phyloP scores from a whole-genome alignment of 2,329 filamentous ascomycete species.

The Ophiocordyceps australis region DNA sequence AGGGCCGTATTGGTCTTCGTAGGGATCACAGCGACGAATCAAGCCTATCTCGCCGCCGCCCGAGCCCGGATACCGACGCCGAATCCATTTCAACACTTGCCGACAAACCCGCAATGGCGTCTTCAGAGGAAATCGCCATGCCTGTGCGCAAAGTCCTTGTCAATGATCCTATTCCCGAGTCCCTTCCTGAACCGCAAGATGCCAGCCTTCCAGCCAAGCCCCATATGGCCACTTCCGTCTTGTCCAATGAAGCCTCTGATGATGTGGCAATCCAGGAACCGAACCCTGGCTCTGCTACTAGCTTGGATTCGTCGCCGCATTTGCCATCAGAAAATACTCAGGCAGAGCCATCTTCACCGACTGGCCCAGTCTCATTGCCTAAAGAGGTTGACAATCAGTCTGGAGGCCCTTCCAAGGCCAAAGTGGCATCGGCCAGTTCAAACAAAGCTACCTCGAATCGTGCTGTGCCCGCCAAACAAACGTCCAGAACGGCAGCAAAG shows the following conservation, averaged over 20 bases:
- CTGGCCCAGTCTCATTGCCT: too few species aligned
- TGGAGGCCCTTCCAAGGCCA: too few species aligned
- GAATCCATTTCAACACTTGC: conserved; percentile 14
- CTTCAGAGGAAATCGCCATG: conserved; percentile 8
- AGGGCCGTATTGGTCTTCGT: conserved; percentile 36
- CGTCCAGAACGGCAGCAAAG: not conserved
- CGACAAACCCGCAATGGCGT: conserved; percentile 15
- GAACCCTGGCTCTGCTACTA: too few species aligned
- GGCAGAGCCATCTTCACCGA: too few species aligned
- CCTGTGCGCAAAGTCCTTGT: conserved; percentile 8
- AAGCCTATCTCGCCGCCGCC: conserved; percentile 16
- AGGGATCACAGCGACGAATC: conserved; percentile 18
- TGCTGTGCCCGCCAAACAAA: too few species aligned
- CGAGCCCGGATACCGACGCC: conserved; percentile 16
- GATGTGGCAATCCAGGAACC: too few species aligned
- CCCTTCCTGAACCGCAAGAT: conserved; percentile 13
- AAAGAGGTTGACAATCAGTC: too few species aligned
- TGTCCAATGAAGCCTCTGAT: too few species aligned
- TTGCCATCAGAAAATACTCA: too few species aligned
- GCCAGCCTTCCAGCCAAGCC: not conserved
- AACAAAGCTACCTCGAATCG: conserved; percentile 3
- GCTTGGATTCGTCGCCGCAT: too few species aligned
- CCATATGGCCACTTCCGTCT: too few species aligned
- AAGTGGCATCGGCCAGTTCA: conserved; percentile 3
- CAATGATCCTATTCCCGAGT: conserved; percentile 23